phyloP scores from a whole-genome alignment of 805 yeast species.

The Lipomyces spencermartinsiae region DNA sequence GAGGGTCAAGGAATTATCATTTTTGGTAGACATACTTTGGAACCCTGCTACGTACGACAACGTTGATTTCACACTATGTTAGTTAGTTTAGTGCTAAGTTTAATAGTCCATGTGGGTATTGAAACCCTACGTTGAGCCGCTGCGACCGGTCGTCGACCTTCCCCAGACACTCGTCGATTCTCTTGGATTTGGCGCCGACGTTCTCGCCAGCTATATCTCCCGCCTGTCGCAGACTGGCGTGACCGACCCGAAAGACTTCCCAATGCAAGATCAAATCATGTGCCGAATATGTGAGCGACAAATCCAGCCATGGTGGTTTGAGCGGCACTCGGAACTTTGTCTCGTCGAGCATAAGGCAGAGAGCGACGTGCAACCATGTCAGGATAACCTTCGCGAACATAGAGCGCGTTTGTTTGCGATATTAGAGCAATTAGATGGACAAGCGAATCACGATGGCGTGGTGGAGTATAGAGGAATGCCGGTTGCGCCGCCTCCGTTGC shows the following conservation, averaged over 20 bases:
- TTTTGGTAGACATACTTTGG: conserved; percentile 60
- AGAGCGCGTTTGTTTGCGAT: conserved; percentile 42
- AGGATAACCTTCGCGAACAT: conserved; percentile 80
- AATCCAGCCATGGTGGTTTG: conserved; percentile 97
- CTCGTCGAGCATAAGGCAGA: conserved; percentile 82
- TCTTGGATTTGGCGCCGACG: conserved; percentile 87
- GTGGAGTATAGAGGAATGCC: conserved; percentile 34
- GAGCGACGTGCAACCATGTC: conserved; percentile 73
- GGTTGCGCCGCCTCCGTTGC: conserved; percentile 22
- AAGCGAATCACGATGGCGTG: conserved; percentile 20
- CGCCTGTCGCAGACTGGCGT: conserved; percentile 68
- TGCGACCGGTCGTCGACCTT: conserved; percentile 66
- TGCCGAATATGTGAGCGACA: conserved; percentile 92
- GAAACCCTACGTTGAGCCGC: conserved; percentile 72
- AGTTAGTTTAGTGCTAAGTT: conserved; percentile 12
- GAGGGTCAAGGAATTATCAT: conserved; percentile 95
- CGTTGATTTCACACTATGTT: not conserved
- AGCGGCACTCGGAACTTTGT: conserved; percentile 87
- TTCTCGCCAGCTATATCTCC: conserved; percentile 75
- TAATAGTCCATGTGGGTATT: conserved; percentile 83
- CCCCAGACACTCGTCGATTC: conserved; percentile 73
- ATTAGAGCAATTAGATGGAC: conserved; percentile 30
- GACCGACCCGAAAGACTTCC: conserved; percentile 56
- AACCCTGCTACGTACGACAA: conserved; percentile 63
- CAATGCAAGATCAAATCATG: conserved; percentile 50